A percentile compares a stretch with the other conserved stretches of the same genome.
These are phyloP conservation scores for Aspergillus calidoustus DNA, from an alignment of 2,329 filamentous ascomycete genomes.

Conservation along the genomic window DNA sequence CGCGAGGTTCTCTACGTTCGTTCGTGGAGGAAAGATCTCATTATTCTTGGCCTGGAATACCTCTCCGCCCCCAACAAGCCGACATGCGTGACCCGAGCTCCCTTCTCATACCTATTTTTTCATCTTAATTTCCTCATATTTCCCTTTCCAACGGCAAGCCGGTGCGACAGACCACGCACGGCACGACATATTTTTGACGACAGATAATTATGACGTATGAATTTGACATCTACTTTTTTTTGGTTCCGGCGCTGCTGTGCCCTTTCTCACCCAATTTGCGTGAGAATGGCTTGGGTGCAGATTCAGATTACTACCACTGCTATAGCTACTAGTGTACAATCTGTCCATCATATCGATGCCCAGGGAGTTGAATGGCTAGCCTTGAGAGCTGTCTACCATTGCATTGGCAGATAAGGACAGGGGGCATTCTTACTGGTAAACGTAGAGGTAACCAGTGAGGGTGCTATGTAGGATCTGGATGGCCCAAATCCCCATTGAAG, in stretches of 20 bases:
- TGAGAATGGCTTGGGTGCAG: neutral
- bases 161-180: slow-evolving; percentile 11
- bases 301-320: neutral
- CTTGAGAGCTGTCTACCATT: neutral
- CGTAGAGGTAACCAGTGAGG: neutral
- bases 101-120: slow-evolving; percentile 1
- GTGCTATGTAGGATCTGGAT: neutral
- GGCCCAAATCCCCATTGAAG: neutral
- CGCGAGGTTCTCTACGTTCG: neutral
- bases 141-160: slow-evolving; percentile 10
- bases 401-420: neutral
- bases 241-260: neutral
- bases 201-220: slow-evolving; percentile 22
- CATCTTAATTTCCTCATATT: neutral
- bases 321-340: neutral
- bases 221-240: slow-evolving; percentile 10
- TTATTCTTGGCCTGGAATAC: neutral
- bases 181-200: slow-evolving; percentile 19
- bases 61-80: neutral
- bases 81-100: neutral
- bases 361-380: neutral
- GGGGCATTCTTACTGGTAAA: neutral
- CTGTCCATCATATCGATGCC: neutral
- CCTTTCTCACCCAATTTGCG: neutral
- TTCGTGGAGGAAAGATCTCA: neutral